phyloP scores from a whole-genome alignment of 2,329 filamentous ascomycete species.

The Nigrospora sphaerica region DNA sequence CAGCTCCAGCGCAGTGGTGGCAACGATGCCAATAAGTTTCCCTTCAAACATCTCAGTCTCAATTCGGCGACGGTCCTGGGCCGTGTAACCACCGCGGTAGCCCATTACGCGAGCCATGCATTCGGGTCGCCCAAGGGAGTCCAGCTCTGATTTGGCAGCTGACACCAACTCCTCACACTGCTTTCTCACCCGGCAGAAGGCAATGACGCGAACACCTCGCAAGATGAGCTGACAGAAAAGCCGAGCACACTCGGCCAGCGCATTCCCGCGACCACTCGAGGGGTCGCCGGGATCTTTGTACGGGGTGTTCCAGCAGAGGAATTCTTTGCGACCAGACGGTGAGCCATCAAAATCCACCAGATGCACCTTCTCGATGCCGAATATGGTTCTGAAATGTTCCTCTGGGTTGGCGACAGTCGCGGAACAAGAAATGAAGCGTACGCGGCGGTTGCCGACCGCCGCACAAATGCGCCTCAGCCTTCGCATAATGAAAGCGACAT shows the following conservation, averaged over 20 bases:
- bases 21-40: slow-evolving; percentile 85
- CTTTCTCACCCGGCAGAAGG: slow-evolving; percentile 82
- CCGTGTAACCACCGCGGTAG: slow-evolving; percentile 90
- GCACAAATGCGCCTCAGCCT: slow-evolving; percentile 81
- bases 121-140: slow-evolving; percentile 64
- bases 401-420: slow-evolving; percentile 91
- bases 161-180: slow-evolving; percentile 80
- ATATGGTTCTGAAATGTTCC: slow-evolving; percentile 90
- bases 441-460: slow-evolving; percentile 74
- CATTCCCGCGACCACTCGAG: slow-evolving; percentile 76
- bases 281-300: slow-evolving; percentile 86
- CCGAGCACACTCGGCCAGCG: slow-evolving; percentile 77
- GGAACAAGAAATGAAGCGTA: slow-evolving; percentile 93
- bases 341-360: slow-evolving; percentile 89
- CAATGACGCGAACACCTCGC: slow-evolving; percentile 83
- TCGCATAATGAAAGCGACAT: slow-evolving; percentile 92
- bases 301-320: slow-evolving; percentile 96
- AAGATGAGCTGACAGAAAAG: slow-evolving; percentile 87
- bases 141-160: slow-evolving; percentile 72
- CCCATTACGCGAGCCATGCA: slow-evolving; percentile 81
- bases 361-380: slow-evolving; percentile 74
- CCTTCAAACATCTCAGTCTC: slow-evolving; percentile 97
- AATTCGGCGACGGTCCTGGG: slow-evolving; percentile 80
- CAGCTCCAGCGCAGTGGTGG: slow-evolving; percentile 86
- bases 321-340: slow-evolving; percentile 87